These are phyloP conservation scores for Phytophthora kernoviae DNA, from an alignment of 352 stramenopile genomes.

Conservation along the genomic window DNA sequence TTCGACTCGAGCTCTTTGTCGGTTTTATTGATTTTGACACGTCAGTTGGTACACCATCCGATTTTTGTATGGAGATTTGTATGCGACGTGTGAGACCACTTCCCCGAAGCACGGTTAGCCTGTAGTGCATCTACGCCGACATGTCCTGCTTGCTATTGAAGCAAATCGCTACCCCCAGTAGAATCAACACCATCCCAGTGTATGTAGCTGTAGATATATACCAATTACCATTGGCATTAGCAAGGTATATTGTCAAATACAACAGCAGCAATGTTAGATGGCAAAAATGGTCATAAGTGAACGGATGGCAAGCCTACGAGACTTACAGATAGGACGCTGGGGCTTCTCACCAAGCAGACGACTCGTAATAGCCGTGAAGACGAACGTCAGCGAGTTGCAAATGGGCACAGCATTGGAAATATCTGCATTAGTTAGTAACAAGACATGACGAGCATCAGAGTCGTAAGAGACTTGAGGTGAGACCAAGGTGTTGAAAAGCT, in stretches of 20 bases:
- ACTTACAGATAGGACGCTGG: slow-evolving; percentile 70
- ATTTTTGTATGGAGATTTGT: slow-evolving; percentile 10
- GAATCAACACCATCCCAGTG: slow-evolving; percentile 62
- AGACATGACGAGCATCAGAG: background rate
- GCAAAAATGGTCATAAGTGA: background rate
- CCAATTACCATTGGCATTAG: no score
- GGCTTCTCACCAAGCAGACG: slow-evolving; percentile 75
- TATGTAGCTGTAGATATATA: slow-evolving; percentile 48
- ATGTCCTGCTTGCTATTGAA: slow-evolving; percentile 58
- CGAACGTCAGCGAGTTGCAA: slow-evolving; percentile 89
- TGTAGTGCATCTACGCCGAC: background rate
- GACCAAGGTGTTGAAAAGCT: background rate
- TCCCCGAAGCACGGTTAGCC: background rate
- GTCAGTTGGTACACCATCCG: no score
- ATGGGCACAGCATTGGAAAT: slow-evolving; percentile 88
- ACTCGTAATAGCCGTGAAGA: slow-evolving; percentile 87
- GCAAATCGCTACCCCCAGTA: slow-evolving; percentile 67
- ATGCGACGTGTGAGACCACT: slow-evolving; percentile 7
- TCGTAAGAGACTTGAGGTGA: background rate
- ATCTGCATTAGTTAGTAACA: slow-evolving; percentile 34
- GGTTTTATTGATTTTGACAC: slow-evolving; percentile 6
- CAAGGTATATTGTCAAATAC: no score
- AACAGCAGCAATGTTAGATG: background rate
- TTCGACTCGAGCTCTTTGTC: slow-evolving; percentile 6
- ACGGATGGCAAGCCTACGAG: background rate